Evolutionary conservation across 805 yeast species (phyloP).

Genomic region (Osmozyma mogii): DNA sequence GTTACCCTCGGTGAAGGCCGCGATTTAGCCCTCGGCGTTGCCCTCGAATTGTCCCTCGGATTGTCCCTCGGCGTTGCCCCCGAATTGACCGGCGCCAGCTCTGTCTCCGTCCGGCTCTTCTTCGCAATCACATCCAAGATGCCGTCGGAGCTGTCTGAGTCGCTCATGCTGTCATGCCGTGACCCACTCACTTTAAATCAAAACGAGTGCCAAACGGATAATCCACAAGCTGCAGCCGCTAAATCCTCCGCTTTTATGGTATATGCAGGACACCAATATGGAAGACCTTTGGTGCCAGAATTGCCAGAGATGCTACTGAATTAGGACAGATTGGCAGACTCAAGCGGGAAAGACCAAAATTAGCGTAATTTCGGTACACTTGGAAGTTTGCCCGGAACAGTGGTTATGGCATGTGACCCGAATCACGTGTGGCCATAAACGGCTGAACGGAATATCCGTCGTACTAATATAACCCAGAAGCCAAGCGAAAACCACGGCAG

Average conservation of each 20-base stretch:
- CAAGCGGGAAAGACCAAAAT: no score
- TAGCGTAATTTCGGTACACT: no score
- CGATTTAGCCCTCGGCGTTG: no score
- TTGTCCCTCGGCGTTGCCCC: neutral
- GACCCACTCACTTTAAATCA: neutral
- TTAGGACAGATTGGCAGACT: no score
- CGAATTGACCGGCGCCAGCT: conserved; percentile 7
- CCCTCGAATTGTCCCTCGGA: neutral
- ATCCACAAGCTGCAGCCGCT: neutral
- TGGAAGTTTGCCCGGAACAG: no score
- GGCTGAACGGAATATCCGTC: no score
- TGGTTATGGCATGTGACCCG: no score
- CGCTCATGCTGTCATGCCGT: conserved; percentile 1
- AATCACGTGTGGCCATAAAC: no score
- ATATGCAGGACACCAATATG: neutral
- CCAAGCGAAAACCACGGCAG: no score
- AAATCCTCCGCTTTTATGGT: neutral
- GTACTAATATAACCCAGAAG: no score
- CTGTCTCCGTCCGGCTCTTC: neutral
- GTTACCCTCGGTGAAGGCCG: no score
- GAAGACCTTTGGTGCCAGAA: neutral
- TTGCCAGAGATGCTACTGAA: neutral
- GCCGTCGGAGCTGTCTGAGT: conserved; percentile 2
- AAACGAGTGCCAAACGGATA: neutral
- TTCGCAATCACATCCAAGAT: neutral